phyloP scores from a whole-genome alignment of 176 grass and related monocot species.

The Themeda triandra region DNA sequence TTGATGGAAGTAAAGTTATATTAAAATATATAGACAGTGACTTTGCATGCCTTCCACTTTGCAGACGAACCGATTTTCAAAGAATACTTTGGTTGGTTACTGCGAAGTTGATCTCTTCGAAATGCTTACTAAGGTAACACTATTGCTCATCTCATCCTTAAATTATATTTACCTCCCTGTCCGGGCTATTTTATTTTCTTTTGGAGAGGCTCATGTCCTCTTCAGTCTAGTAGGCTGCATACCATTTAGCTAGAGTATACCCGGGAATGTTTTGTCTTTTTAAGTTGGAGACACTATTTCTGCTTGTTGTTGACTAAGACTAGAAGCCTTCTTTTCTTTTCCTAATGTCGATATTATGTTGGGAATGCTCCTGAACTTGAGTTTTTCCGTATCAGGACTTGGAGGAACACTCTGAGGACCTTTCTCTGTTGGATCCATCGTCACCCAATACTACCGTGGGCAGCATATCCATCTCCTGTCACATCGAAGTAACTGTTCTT shows the following conservation, averaged over 20 bases:
- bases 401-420: conserved; percentile 61
- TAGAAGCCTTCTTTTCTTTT: background rate
- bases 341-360: background rate
- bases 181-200: background rate
- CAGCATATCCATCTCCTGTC: conserved; percentile 64
- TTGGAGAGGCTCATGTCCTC: background rate
- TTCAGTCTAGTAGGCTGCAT: background rate
- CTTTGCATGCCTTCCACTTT: conserved; percentile 17
- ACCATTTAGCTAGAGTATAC: background rate
- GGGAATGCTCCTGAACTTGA: conserved; percentile 1
- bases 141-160: background rate
- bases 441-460: conserved; percentile 59
- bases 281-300: background rate
- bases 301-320: background rate
- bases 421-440: conserved; percentile 79
- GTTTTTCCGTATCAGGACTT: conserved; percentile 48
- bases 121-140: conserved; percentile 73
- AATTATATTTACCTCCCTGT: background rate
- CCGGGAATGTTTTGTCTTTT: background rate
- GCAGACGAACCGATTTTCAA: conserved; percentile 89
- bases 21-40: background rate
- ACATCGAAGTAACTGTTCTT: conserved; percentile 45
- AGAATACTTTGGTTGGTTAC: conserved; percentile 93
- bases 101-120: conserved; percentile 91
- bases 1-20: conserved; percentile 10